Conservation (phyloP, 148 eudicot species). For the Talinum fruticosum region DNA sequence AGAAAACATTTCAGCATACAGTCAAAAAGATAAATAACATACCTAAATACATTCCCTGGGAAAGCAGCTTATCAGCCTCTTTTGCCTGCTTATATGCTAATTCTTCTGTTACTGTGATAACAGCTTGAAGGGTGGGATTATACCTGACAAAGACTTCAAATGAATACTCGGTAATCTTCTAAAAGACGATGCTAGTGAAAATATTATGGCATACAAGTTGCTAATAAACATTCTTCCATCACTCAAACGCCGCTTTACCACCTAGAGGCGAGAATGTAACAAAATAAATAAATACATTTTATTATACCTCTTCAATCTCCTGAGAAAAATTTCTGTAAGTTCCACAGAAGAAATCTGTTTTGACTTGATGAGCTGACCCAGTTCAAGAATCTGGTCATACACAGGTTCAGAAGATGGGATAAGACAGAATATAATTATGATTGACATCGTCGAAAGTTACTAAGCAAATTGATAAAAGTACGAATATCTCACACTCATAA, state of each 20-base stretch:
- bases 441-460: background rate
- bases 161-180: background rate
- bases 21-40: constrained; percentile 8
- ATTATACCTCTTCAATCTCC: constrained; percentile 69
- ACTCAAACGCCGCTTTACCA: background rate
- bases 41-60: constrained; percentile 67
- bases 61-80: constrained; percentile 66
- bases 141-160: constrained; percentile 36
- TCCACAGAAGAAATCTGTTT: constrained; percentile 70
- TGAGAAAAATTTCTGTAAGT: constrained; percentile 69
- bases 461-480: background rate
- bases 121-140: constrained; percentile 74
- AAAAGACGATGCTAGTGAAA: background rate
- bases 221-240: background rate
- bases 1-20: background rate
- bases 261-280: background rate
- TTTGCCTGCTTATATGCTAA: constrained; percentile 82
- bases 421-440: constrained; percentile 8
- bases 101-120: constrained; percentile 76
- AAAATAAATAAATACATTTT: background rate
- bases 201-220: background rate
- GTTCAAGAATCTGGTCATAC: constrained; percentile 61
- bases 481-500: constrained; percentile 62
- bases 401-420: background rate
- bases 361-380: constrained; percentile 74